These are phyloP conservation scores for Lunasporangiospora selenospora DNA, from an alignment of 192 early-diverging fungal species.

Conservation along the genomic window DNA sequence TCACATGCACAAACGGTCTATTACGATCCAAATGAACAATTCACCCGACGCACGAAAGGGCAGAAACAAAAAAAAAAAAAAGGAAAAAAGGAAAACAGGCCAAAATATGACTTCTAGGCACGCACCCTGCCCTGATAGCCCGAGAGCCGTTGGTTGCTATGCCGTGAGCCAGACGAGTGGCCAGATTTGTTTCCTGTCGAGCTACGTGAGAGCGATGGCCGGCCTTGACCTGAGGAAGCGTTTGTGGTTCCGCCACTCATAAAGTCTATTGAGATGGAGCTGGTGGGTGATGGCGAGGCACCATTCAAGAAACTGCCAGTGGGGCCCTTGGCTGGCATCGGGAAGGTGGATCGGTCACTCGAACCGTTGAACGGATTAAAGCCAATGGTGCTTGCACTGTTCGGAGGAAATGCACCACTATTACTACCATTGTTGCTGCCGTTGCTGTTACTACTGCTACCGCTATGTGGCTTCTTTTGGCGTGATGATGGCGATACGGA, in stretches of 20 bases:
- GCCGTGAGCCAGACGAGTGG: slow-evolving; percentile 29
- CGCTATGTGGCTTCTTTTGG: slow-evolving; percentile 18
- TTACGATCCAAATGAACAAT: too few species aligned
- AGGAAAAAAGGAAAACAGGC: background rate
- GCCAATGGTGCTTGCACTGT: background rate
- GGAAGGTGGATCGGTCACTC: slow-evolving; percentile 3
- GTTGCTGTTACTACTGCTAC: slow-evolving; percentile 12
- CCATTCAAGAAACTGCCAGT: slow-evolving; percentile 20
- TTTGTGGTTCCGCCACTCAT: background rate
- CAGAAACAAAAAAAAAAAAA: too few species aligned
- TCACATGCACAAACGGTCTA: too few species aligned
- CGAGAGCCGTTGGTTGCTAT: slow-evolving; percentile 20
- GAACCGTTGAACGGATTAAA: background rate
- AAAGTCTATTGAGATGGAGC: slow-evolving; percentile 42
- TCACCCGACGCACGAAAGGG: too few species aligned
- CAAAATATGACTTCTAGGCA: background rate
- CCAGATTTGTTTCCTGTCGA: slow-evolving; percentile 42
- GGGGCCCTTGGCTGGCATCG: slow-evolving; percentile 12
- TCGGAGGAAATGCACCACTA: slow-evolving; percentile 10
- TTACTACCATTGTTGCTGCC: slow-evolving; percentile 14
- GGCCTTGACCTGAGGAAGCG: background rate
- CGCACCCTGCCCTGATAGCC: slow-evolving; percentile 40
- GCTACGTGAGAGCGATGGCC: slow-evolving; percentile 37
- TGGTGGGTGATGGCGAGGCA: slow-evolving; percentile 30
- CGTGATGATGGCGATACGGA: slow-evolving; percentile 35